A percentile compares a stretch with the other conserved stretches of the same genome.
phyloP scores from a whole-genome alignment of 805 yeast species.

The Sugiyamaella mastotermitis region DNA sequence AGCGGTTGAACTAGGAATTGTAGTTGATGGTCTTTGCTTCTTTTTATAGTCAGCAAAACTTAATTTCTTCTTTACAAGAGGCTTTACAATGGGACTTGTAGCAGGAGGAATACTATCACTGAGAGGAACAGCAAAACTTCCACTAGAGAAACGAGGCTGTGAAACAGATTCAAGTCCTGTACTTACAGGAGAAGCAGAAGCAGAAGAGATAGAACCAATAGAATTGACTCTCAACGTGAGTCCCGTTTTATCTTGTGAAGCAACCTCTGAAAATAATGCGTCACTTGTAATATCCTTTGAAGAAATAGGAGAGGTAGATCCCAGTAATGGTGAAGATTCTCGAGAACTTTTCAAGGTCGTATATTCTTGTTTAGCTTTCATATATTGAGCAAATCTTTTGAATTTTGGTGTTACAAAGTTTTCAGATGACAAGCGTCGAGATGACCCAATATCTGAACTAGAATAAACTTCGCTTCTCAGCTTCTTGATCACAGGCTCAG shows the following conservation, averaged over 20 bases:
- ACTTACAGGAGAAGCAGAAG: slow-evolving; percentile 2
- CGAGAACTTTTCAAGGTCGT: background rate
- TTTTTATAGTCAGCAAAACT: slow-evolving; percentile 73
- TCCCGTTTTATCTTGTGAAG: too few species aligned
- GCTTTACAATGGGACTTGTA: slow-evolving; percentile 2
- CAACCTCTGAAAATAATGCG: too few species aligned
- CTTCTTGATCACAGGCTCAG: slow-evolving; percentile 10
- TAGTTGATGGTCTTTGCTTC: slow-evolving; percentile 30
- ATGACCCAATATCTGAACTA: background rate
- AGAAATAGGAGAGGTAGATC: background rate
- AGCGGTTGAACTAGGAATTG: background rate
- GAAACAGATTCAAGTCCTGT: background rate
- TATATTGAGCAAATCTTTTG: slow-evolving; percentile 2
- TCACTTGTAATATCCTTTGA: background rate
- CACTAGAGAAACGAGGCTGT: background rate
- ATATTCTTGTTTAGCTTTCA: slow-evolving; percentile 8
- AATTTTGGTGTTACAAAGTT: slow-evolving; percentile 6
- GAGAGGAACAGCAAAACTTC: slow-evolving; percentile 1
- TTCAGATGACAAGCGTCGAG: too few species aligned
- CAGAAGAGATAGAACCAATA: background rate
- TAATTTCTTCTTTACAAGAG: slow-evolving; percentile 41
- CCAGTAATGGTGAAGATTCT: background rate
- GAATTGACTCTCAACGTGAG: background rate
- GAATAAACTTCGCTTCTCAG: slow-evolving; percentile 3
- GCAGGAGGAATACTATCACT: slow-evolving; percentile 2